Evolutionary conservation across 208 protist species (phyloP).

Genomic region (Leishmania amazonensis): DNA sequence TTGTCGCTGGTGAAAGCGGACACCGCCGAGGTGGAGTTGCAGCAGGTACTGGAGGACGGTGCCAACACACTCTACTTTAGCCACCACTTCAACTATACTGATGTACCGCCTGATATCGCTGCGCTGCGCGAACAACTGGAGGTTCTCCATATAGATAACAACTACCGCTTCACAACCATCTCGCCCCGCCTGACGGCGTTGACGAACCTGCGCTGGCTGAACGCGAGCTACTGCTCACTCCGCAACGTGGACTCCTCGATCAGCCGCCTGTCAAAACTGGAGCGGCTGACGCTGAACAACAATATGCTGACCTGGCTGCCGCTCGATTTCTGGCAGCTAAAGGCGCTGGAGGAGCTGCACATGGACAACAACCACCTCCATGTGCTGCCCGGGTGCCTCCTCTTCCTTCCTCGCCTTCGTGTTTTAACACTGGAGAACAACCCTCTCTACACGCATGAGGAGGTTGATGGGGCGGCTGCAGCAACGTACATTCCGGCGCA

Average conservation of each 20-base stretch:
- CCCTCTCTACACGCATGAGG: slow-evolving; percentile 42
- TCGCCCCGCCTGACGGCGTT: slow-evolving; percentile 63
- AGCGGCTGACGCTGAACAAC: slow-evolving; percentile 71
- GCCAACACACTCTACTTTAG: slow-evolving; percentile 53
- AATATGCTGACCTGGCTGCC: slow-evolving; percentile 60
- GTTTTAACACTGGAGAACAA: slow-evolving; percentile 80
- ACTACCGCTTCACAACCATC: slow-evolving; percentile 65
- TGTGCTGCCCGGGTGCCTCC: slow-evolving; percentile 71
- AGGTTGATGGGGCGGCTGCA: slow-evolving; percentile 48
- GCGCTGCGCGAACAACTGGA: slow-evolving; percentile 64
- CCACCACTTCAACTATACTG: slow-evolving; percentile 21
- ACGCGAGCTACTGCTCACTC: slow-evolving; percentile 72
- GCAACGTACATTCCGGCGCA: slow-evolving; percentile 53
- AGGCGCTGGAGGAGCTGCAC: slow-evolving; percentile 66
- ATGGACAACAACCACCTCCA: slow-evolving; percentile 79
- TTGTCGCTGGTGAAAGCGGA: slow-evolving; percentile 14
- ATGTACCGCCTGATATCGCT: slow-evolving; percentile 43
- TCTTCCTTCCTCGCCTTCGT: slow-evolving; percentile 70
- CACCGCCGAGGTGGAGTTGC: slow-evolving; percentile 31
- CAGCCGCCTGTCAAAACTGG: slow-evolving; percentile 58
- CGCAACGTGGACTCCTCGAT: slow-evolving; percentile 44
- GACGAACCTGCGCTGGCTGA: slow-evolving; percentile 57
- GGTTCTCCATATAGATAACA: slow-evolving; percentile 83
- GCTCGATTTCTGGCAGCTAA: slow-evolving; percentile 72
- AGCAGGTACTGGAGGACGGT: slow-evolving; percentile 51